Evolutionary conservation across 2,329 filamentous ascomycete genomes (phyloP), one percentile per base, ranked within the genome.

Genomic region (Diaporthe sp.): DNA sequence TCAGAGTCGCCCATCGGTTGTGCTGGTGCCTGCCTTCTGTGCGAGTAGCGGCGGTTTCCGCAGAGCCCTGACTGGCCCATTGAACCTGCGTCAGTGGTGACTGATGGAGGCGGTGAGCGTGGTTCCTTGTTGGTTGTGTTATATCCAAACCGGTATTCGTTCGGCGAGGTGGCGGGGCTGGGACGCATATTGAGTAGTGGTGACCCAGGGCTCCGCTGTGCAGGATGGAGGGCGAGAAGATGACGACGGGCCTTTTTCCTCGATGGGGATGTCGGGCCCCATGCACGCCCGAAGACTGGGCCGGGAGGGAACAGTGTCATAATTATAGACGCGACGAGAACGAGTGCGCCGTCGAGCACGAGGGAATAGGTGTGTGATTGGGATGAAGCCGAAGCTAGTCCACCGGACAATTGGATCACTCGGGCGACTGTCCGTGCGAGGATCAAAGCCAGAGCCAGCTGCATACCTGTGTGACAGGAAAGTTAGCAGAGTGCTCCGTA

Each of bases 371-470:
- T 71, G 72, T 87, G 80, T 10, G 84, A 86, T 68, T 86, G 83
- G 71, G 85, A 84, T 2, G 86, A 77, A 22, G 77, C 60, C 42
- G 82, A 82, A 5, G 78, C 75, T 13, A 87, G 76, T 10, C 85
- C 86, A 37, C 79, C 79, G 12, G 82, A 80, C 61, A 87, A 82
- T 55, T 87, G 84, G 67, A 85, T 80, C 22, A 87, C 80, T 17
- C 86, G 82, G 71, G 86, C 84, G 71, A 85, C 80, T 72, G 87
- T 83, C 79, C 87, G 83, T 42, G 81, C 78, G 20, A 88, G 78
- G 34, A 88, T 81, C 42, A 88, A 80, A 6, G 79, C 74, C 0
- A 83, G 80, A 13, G 84, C 80, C 7, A 82, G 42, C 74, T 88
- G 85, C 63, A 85, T 78, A 49, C 81, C 87, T 88, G 44, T 34